A percentile compares a stretch with the other conserved stretches of the same genome.
Evolutionary conservation across 805 yeast genomes (phyloP).

Genomic region (Myxozyma sirexii): DNA sequence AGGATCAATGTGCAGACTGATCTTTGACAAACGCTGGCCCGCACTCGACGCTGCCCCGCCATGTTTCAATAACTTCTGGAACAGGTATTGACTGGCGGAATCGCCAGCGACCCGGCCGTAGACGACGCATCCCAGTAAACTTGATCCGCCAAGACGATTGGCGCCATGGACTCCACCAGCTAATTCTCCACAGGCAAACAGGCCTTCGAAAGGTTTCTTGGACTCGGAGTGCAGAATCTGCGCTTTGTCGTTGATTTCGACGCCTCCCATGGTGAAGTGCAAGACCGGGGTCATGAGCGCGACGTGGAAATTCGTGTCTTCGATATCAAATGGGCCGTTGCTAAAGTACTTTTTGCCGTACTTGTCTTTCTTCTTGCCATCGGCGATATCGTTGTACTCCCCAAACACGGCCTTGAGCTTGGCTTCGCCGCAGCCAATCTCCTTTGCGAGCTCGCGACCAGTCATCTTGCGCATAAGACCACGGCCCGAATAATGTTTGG

Average conservation of each 20-base stretch:
- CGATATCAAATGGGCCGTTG: conserved; percentile 48
- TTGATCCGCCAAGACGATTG: conserved; percentile 58
- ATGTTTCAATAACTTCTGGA: conserved; percentile 41
- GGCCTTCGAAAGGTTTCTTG: conserved; percentile 44
- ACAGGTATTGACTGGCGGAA: conserved; percentile 44
- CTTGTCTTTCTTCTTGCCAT: conserved; percentile 45
- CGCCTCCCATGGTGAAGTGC: conserved; percentile 73
- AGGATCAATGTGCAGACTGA: conserved; percentile 46
- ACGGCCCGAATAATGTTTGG: conserved; percentile 59
- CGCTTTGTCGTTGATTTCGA: conserved; percentile 54
- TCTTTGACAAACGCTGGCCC: conserved; percentile 47
- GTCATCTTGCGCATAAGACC: conserved; percentile 55
- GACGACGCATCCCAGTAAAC: conserved; percentile 59
- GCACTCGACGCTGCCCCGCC: conserved; percentile 39
- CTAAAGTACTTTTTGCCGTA: conserved; percentile 56
- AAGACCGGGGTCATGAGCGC: conserved; percentile 59
- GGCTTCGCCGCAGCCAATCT: conserved; percentile 44
- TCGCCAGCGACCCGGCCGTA: conserved; percentile 53
- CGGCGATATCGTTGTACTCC: conserved; percentile 48
- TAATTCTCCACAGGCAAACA: conserved; percentile 61
- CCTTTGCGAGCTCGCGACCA: conserved; percentile 50
- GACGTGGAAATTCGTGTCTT: conserved; percentile 50
- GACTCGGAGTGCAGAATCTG: conserved; percentile 42
- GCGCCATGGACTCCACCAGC: conserved; percentile 65
- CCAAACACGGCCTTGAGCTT: conserved; percentile 45